A percentile compares a stretch with the other conserved stretches of the same genome.
Conservation (phyloP, 2,329 filamentous ascomycete genomes). For the Parascedosporium putredinis region DNA sequence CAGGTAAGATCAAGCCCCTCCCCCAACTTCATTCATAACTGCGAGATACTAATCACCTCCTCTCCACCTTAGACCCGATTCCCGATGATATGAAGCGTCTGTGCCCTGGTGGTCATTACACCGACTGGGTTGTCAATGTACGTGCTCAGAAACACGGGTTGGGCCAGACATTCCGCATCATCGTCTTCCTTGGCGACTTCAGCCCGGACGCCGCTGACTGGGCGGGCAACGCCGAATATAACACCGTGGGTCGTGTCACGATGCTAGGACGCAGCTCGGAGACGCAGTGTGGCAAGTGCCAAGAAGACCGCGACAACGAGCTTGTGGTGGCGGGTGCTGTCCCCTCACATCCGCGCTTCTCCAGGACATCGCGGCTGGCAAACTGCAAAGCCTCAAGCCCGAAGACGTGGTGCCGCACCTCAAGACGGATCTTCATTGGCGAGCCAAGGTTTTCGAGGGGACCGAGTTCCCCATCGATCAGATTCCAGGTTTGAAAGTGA, state of each 20-base stretch:
- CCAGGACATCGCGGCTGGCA: constrained; percentile 24
- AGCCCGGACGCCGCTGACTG: constrained; percentile 35
- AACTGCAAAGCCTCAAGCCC: constrained; percentile 14
- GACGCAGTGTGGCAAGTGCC: constrained; percentile 18
- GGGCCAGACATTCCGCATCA: constrained; percentile 49
- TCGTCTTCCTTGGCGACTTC: constrained; percentile 55
- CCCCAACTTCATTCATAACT: no score
- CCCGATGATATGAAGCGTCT: constrained; percentile 1
- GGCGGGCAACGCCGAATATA: constrained; percentile 34
- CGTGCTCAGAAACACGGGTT: constrained; percentile 50
- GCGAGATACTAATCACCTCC: neutral
- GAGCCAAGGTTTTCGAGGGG: constrained; percentile 15
- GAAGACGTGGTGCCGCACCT: constrained; percentile 18
- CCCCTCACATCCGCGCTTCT: constrained; percentile 41
- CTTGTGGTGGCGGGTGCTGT: constrained; percentile 27
- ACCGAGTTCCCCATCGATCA: constrained; percentile 9
- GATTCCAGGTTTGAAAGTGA: constrained; percentile 16
- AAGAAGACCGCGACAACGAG: constrained; percentile 12
- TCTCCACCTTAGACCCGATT: constrained; percentile 1
- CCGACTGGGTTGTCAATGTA: constrained; percentile 61
- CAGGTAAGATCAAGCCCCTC: neutral
- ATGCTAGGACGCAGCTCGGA: constrained; percentile 34
- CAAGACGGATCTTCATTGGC: constrained; percentile 16
- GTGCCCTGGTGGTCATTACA: constrained; percentile 21
- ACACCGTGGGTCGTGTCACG: constrained; percentile 52